Base-by-base conservation (phyloP, 495 filamentous ascomycete species). In the Aspergillus coremiiformis region DNA sequence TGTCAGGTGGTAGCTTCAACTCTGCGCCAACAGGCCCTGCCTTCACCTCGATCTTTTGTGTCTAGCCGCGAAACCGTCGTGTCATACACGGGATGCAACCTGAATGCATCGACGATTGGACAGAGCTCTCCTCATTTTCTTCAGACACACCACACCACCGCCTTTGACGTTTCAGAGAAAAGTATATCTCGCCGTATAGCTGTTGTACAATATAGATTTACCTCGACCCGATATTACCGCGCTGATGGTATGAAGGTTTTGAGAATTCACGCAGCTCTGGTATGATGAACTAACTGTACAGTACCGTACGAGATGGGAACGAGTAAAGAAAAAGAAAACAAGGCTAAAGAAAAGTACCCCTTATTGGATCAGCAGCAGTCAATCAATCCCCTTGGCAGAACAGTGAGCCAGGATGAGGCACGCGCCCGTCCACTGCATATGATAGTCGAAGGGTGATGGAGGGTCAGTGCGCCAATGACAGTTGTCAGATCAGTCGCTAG, bases 391-490 rank as follows among this genome's bases (percentile, higher is more conserved):
- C 56, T 59, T 56, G 60, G 60, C 56, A 22, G 33, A 44, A 32
- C 46, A 46, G 30, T 55, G 48, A 55, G 20, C 52, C 59, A 52
- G 39, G 30, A 52, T 51, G 52, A 53, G 49, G 57, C 60, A 58
- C 57, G 52, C 49, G 60, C 57, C 53, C 50, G 26, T 52, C 44
- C 42, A 54, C 52, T 58, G 55, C 57, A 54, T 55, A 51, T 24
- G 44, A 49, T 53, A 52, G 54, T 52, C 47, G 24, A 50, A 53
- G 50, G 53, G 51, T 48, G 47, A 54, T 47, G 14, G 54, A 51
- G 47, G 44, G 49, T 45, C 50, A 52, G 41, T 54, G 47, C 44
- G 46, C 61, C 58, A 61, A 59, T 57, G 51, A 52, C 51, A 55
- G 29, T 41, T 30, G 51, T 51, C 26, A 33, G n/a, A 53, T 23